Evolutionary conservation across 306 rosid genomes (phyloP).

Genomic region (Mimosa bimucronata): DNA sequence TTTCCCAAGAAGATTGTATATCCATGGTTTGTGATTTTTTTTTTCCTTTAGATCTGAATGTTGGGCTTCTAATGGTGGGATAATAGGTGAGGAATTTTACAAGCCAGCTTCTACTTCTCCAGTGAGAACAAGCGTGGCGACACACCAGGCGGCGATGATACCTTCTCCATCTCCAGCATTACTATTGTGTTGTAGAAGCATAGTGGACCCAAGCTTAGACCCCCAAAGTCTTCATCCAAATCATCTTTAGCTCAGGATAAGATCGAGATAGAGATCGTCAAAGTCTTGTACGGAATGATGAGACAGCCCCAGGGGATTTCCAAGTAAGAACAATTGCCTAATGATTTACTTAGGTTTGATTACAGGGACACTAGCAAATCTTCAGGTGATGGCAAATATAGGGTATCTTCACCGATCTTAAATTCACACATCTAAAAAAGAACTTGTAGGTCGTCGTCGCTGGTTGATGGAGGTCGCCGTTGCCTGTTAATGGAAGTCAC

Average conservation of each 20-base stretch:
- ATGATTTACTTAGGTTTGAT: conserved; percentile 66
- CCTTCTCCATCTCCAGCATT: conserved; percentile 60
- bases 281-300: conserved; percentile 92
- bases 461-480: too few relatives aligned
- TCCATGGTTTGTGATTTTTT: too few relatives aligned
- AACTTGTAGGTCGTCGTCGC: too few relatives aligned
- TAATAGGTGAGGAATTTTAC: conserved; percentile 63
- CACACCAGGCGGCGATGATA: conserved; percentile 39
- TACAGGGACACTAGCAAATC: conserved; percentile 58
- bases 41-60: too few relatives aligned
- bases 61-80: conserved; percentile 71
- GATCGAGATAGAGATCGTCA: conserved; percentile 96
- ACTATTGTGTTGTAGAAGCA: conserved; percentile 42
- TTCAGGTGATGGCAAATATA: conserved; percentile 63
- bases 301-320: conserved; percentile 45
- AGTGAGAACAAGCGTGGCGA: conserved; percentile 53
- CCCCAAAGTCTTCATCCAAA: conserved; percentile 67
- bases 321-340: conserved; percentile 72
- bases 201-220: conserved; percentile 70
- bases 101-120: conserved; percentile 86
- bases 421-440: too few relatives aligned
- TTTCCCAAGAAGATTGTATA: too few relatives aligned
- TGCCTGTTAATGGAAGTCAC: too few relatives aligned
- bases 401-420: conserved; percentile 84
- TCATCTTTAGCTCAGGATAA: conserved; percentile 74